Evolutionary conservation across 768 basidiomycete species (phyloP), one percentile per base, ranked within the genome.

Genomic region (Panaeolus papilionaceus): DNA sequence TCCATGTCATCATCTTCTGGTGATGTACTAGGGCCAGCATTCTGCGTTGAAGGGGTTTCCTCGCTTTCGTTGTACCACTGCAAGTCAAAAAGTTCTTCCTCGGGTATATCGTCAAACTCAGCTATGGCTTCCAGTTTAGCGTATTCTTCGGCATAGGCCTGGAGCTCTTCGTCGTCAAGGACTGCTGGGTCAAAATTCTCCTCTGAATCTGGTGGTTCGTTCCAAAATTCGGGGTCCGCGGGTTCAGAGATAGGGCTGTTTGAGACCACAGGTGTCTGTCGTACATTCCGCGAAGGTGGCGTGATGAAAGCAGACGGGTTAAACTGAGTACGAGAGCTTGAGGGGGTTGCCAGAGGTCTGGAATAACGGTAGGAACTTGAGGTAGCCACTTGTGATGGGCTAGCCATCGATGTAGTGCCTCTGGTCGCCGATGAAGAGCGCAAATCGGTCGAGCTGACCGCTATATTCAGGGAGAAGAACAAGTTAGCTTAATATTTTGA

Each of bases 111-210:
- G 23, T 83, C 85, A 67, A 87, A 85, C 20, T 85, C 85, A 1
- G 78, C 82, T 1, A 83, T 38, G 0, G 80, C 79, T 2, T 80
- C 76, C 54, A 79, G 79, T 63, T 73, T 71, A n/a, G 78, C 78
- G 66, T 72, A 82, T 73, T 88, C 87, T 62, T 88, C 85, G 0
- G 88, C 90, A 69, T 90, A 88, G 20, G 83, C 87, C 45, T 83
- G 79, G 1, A 89, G 77, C 69, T 90, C 89, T 68, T 85, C 88
- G 62, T 88, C 84, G 8, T 87, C 85, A 9, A 84, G 72, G 45
- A 88, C 88, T 0, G 79, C 82, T 0, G 85, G 85, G 0, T 75
- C 79, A 28, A 75, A 76, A 61, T 78, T 70, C 10, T 66, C 72
- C 61, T 78, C 71, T 7, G 54, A 4, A 6, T 58, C 54, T 3